Evolutionary conservation across 2,329 filamentous ascomycete species (phyloP).

Genomic region (Aureobasidium zeae): DNA sequence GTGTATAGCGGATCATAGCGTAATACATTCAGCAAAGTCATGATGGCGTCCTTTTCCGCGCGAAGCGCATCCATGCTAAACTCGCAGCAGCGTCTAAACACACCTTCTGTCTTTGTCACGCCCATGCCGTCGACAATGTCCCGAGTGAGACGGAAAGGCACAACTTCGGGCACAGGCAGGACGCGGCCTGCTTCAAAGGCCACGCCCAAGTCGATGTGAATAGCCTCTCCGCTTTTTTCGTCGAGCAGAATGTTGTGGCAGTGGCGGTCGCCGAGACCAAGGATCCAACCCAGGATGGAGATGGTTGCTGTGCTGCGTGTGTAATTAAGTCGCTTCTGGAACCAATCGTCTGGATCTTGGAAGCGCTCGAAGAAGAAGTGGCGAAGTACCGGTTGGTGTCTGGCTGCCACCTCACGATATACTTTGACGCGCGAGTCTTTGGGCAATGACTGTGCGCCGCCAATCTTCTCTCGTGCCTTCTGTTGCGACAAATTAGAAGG

Average conservation of each 20-base stretch:
- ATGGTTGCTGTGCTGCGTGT: slow-evolving; percentile 89
- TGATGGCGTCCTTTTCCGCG: slow-evolving; percentile 94
- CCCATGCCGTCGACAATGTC: slow-evolving; percentile 98
- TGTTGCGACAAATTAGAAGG: slow-evolving; percentile 71
- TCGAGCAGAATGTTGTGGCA: slow-evolving; percentile 96
- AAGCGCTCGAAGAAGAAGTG: slow-evolving; percentile 98
- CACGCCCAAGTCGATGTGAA: slow-evolving; percentile 94
- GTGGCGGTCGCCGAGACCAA: slow-evolving; percentile 88
- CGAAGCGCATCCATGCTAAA: slow-evolving; percentile 90
- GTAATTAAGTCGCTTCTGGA: slow-evolving; percentile 77
- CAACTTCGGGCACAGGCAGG: slow-evolving; percentile 88
- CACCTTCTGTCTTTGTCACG: slow-evolving; percentile 85
- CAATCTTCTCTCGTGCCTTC: slow-evolving; percentile 71
- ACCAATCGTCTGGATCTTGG: slow-evolving; percentile 92
- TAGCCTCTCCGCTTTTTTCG: slow-evolving; percentile 78
- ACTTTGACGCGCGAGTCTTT: slow-evolving; percentile 62
- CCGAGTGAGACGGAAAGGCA: slow-evolving; percentile 87
- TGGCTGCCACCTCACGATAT: slow-evolving; percentile 68
- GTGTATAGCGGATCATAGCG: slow-evolving; percentile 96
- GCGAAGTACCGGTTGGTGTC: slow-evolving; percentile 85
- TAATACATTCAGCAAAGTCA: slow-evolving; percentile 94
- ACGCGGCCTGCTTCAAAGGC: slow-evolving; percentile 95
- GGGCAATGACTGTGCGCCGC: slow-evolving; percentile 58
- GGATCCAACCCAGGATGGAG: slow-evolving; percentile 85
- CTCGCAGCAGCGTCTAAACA: slow-evolving; percentile 96